phyloP scores from a whole-genome alignment of 192 early-diverging fungal genomes.

The Entophlyctis helioformis region DNA sequence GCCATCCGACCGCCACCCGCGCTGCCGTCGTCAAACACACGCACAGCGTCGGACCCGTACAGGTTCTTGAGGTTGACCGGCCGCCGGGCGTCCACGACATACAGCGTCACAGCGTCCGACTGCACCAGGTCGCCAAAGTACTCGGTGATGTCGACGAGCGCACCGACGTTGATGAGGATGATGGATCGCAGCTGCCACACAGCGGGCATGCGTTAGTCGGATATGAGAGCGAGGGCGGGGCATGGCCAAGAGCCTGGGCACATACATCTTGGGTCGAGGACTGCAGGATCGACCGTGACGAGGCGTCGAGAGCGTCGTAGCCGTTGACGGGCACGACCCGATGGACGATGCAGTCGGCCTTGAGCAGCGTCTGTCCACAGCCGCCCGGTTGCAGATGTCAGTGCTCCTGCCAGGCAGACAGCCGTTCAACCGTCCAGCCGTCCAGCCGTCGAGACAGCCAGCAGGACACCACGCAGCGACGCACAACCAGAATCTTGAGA shows the following conservation, averaged over 20 bases:
- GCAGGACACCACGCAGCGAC: too few species aligned
- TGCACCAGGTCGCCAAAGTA: slow-evolving; percentile 35
- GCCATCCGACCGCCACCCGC: slow-evolving; percentile 55
- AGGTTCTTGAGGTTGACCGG: background rate
- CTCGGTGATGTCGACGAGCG: slow-evolving; percentile 58
- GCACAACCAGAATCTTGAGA: too few species aligned
- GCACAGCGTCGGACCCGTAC: too few species aligned
- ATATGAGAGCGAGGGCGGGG: background rate
- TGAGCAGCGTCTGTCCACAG: slow-evolving; percentile 64
- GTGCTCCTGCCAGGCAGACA: too few species aligned
- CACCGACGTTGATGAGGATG: slow-evolving; percentile 81
- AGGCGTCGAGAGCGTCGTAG: too few species aligned
- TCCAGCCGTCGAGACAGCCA: too few species aligned
- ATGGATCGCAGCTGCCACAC: slow-evolving; percentile 50
- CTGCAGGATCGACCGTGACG: too few species aligned
- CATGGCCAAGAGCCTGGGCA: too few species aligned
- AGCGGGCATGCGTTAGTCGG: background rate
- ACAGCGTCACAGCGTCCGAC: background rate
- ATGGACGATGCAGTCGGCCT: slow-evolving; percentile 68
- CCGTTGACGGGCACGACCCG: slow-evolving; percentile 67
- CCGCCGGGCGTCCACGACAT: background rate
- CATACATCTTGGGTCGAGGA: too few species aligned
- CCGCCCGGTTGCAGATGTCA: too few species aligned
- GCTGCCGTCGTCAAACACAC: too few species aligned
- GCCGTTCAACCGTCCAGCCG: too few species aligned